Evolutionary conservation across 106 monocot genomes (phyloP).

Genomic region (Dactylorhiza incarnata): DNA sequence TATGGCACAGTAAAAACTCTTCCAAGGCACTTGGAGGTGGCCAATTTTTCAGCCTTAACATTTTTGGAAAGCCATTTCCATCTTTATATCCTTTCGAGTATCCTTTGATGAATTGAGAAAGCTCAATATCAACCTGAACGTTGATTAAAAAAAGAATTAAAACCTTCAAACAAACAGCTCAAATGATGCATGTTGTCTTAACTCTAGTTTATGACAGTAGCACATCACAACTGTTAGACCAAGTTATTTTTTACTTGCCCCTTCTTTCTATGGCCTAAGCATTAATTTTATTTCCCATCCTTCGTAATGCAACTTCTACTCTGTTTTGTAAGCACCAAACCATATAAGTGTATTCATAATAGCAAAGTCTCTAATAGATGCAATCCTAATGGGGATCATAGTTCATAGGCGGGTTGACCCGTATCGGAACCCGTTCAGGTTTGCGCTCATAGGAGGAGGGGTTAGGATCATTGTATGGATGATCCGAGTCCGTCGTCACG

Average conservation of each 20-base stretch:
- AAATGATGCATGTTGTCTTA: background rate
- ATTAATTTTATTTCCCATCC: background rate
- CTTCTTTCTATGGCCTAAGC: background rate
- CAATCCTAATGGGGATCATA: background rate
- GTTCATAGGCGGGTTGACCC: too few species aligned
- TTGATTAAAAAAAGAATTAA: background rate
- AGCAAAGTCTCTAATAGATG: background rate
- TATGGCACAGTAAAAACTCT: conserved; percentile 75
- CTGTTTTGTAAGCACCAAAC: background rate
- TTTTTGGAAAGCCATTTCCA: conserved; percentile 29
- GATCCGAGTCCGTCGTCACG: too few species aligned
- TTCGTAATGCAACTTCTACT: background rate
- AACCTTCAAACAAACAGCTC: background rate
- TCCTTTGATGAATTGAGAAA: conserved; percentile 71
- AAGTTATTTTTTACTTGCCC: too few species aligned
- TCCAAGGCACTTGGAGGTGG: conserved; percentile 62
- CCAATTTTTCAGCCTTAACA: conserved; percentile 88
- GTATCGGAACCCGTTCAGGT: too few species aligned
- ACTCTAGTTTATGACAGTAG: background rate
- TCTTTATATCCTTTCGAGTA: conserved; percentile 46
- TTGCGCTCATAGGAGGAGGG: too few species aligned
- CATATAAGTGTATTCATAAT: too few species aligned
- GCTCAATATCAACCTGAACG: conserved; percentile 74
- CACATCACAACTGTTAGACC: too few species aligned
- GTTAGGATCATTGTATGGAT: too few species aligned